These are phyloP conservation scores for Chiua sp. DNA, from an alignment of 1,284 basidiomycete genomes.

Conservation along the genomic window DNA sequence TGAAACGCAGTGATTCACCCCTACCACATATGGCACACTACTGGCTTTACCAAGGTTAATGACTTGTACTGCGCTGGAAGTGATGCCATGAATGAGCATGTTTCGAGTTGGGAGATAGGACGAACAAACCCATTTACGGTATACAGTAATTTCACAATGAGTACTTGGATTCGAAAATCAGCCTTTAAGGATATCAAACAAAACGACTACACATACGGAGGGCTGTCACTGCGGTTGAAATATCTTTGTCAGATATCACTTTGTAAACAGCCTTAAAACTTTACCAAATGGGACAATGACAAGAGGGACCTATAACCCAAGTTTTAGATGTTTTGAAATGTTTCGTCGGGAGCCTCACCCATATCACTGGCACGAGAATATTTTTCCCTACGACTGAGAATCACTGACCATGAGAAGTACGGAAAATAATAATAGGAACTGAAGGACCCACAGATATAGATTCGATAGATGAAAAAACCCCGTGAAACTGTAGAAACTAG, in stretches of 20 bases:
- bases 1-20: too few relatives aligned
- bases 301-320: background rate
- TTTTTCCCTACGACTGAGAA: background rate
- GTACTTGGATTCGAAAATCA: conserved; percentile 10
- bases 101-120: background rate
- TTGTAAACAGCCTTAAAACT: background rate
- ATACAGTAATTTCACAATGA: conserved; percentile 1
- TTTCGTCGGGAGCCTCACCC: background rate
- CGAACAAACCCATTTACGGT: conserved; percentile 8
- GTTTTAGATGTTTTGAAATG: too few relatives aligned
- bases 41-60: background rate
- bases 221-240: background rate
- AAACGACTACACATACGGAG: background rate
- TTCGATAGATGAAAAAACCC: conserved; percentile 1
- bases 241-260: background rate
- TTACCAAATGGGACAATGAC: conserved; percentile 12
- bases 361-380: background rate
- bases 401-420: too few relatives aligned
- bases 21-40: too few relatives aligned
- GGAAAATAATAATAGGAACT: too few relatives aligned
- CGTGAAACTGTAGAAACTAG: background rate
- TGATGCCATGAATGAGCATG: background rate
- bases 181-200: background rate
- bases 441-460: background rate
- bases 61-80: background rate